A percentile compares a stretch with the other conserved stretches of the same genome.
phyloP scores from a whole-genome alignment of 257 asterid species.

The Fraxinus americana region DNA sequence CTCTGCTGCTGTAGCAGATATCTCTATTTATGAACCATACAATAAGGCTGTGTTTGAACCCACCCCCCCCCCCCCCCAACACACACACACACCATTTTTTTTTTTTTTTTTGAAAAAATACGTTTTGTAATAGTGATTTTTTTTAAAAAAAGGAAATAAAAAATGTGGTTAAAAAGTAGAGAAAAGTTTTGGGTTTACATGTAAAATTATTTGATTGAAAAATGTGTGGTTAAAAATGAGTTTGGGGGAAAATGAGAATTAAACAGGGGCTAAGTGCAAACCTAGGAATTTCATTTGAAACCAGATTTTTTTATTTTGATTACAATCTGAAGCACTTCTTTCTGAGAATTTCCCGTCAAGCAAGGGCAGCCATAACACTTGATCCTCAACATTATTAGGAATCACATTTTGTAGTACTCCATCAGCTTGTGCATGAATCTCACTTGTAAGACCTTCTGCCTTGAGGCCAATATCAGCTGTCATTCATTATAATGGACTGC shows the following conservation, averaged over 20 bases:
- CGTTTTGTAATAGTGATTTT: no score
- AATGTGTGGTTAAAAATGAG: no score
- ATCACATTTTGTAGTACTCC: not conserved
- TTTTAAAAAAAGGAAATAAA: no score
- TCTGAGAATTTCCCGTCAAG: not conserved
- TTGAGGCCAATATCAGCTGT: not conserved
- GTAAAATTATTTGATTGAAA: no score
- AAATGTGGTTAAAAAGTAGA: no score
- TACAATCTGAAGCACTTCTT: not conserved
- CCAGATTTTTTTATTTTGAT: no score
- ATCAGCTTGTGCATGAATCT: not conserved
- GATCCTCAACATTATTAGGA: not conserved
- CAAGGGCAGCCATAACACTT: not conserved
- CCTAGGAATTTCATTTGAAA: not conserved
- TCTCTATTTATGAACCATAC: not conserved
- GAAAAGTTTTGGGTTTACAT: no score
- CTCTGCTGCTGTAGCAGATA: not conserved
- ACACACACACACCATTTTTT: no score
- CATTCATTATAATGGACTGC: not conserved
- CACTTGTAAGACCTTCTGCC: not conserved
- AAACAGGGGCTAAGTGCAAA: not conserved
- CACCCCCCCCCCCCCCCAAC: no score
- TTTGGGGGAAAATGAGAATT: no score
- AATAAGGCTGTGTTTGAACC: no score
- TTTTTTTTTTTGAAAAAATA: no score